These are phyloP conservation scores for Ophiosphaerella herpotricha DNA, from an alignment of 2,329 filamentous ascomycete genomes.

Conservation along the genomic window DNA sequence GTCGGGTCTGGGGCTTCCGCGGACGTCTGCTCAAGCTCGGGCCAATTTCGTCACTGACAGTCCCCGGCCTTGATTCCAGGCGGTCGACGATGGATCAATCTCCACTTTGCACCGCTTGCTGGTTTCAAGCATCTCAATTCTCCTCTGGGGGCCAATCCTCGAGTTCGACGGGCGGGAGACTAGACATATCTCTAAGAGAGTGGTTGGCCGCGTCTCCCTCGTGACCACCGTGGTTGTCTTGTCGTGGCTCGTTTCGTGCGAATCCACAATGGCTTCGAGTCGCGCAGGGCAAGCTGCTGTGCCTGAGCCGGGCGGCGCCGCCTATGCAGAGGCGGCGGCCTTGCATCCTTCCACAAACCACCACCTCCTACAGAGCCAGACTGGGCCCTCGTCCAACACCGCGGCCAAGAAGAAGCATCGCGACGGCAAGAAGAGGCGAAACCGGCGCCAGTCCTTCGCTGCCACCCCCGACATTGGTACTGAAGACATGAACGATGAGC, in stretches of 20 bases:
- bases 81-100: not conserved
- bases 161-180: too few relatives aligned
- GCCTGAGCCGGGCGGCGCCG: slow-evolving; percentile 6
- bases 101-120: not conserved
- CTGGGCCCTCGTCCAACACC: slow-evolving; percentile 13
- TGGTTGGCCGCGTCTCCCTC: not conserved
- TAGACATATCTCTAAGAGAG: not conserved
- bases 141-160: too few relatives aligned
- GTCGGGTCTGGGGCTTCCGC: not conserved
- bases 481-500: slow-evolving; percentile 59
- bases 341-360: slow-evolving; percentile 8
- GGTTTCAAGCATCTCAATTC: too few relatives aligned
- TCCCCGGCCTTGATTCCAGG: not conserved
- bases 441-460: slow-evolving; percentile 81
- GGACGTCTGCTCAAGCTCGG: not conserved
- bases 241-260: not conserved
- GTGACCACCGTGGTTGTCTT: not conserved
- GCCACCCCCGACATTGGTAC: slow-evolving; percentile 59
- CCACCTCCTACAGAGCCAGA: slow-evolving; percentile 6
- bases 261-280: not conserved
- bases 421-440: slow-evolving; percentile 75
- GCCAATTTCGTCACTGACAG: slow-evolving; percentile 7
- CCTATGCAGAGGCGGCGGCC: slow-evolving; percentile 21
- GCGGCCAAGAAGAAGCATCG: slow-evolving; percentile 71
- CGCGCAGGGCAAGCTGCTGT: slow-evolving; percentile 4